Evolutionary conservation across 2,329 filamentous ascomycete genomes (phyloP).

Genomic region (Curvularia sp.): DNA sequence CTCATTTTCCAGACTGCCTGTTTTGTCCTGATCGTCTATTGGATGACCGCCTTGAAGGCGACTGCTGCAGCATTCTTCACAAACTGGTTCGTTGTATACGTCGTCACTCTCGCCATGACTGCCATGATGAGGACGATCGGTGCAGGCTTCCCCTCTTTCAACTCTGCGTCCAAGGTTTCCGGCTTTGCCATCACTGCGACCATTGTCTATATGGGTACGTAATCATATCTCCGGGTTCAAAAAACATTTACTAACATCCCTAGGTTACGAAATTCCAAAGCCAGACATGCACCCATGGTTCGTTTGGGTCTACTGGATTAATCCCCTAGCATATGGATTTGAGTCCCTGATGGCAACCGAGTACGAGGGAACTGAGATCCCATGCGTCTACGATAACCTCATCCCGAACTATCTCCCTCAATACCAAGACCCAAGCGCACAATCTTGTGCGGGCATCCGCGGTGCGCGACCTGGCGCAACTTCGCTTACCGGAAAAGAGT

Average conservation of each 20-base stretch:
- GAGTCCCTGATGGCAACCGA: slow-evolving; percentile 80
- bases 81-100: slow-evolving; percentile 18
- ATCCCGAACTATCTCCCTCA: slow-evolving; percentile 58
- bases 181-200: slow-evolving; percentile 64
- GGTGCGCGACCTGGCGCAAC: slow-evolving; percentile 61
- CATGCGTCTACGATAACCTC: slow-evolving; percentile 59
- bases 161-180: slow-evolving; percentile 64
- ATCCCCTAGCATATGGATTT: slow-evolving; percentile 79
- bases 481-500: slow-evolving; percentile 64
- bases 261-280: slow-evolving; percentile 59
- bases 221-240: background rate
- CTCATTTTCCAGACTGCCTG: slow-evolving; percentile 64
- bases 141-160: slow-evolving; percentile 67
- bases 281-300: slow-evolving; percentile 62
- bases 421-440: slow-evolving; percentile 52
- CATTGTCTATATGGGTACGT: slow-evolving; percentile 64
- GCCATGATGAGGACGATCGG: slow-evolving; percentile 82
- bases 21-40: slow-evolving; percentile 74
- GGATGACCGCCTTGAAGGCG: slow-evolving; percentile 78
- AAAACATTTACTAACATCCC: background rate
- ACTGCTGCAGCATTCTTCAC: slow-evolving; percentile 80
- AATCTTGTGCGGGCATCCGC: slow-evolving; percentile 65
- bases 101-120: slow-evolving; percentile 69
- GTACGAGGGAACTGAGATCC: slow-evolving; percentile 51
- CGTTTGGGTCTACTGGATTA: slow-evolving; percentile 68